Conservation (phyloP, 148 eudicot species). For the Dysphania ambrosioides region DNA sequence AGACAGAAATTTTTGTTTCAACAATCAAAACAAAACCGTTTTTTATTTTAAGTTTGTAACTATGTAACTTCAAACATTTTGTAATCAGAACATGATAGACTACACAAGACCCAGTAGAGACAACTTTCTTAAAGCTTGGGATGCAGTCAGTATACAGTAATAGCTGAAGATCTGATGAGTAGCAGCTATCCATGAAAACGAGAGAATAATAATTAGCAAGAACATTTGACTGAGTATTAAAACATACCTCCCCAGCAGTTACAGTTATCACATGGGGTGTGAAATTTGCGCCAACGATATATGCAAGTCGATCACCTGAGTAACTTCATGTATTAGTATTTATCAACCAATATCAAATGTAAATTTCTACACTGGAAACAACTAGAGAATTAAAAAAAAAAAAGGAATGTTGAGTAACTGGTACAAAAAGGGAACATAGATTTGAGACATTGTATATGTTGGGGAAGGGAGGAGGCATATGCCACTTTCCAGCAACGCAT, state of each 20-base stretch:
- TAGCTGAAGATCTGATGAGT: constrained; percentile 1
- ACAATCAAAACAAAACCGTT: neutral
- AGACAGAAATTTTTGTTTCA: neutral
- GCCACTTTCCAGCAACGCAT: neutral
- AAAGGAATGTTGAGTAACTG: neutral
- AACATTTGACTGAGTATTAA: neutral
- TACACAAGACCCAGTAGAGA: neutral
- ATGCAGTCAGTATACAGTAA: neutral
- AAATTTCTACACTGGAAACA: too few species aligned
- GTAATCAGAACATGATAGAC: neutral
- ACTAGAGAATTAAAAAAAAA: too few species aligned
- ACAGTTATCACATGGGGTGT: constrained; percentile 85
- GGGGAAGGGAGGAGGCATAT: neutral
- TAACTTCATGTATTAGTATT: constrained; percentile 3
- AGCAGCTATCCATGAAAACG: neutral
- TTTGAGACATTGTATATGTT: neutral
- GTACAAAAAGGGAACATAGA: neutral
- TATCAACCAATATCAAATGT: constrained; percentile 8
- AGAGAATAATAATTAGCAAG: neutral
- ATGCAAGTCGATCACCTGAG: constrained; percentile 50
- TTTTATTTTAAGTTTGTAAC: too few species aligned
- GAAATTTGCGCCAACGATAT: constrained; percentile 60
- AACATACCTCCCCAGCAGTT: constrained; percentile 69
- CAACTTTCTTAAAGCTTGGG: neutral
- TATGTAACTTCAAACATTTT: neutral